phyloP scores from a whole-genome alignment of 2,329 filamentous ascomycete genomes.

The Exophiala mesophila region DNA sequence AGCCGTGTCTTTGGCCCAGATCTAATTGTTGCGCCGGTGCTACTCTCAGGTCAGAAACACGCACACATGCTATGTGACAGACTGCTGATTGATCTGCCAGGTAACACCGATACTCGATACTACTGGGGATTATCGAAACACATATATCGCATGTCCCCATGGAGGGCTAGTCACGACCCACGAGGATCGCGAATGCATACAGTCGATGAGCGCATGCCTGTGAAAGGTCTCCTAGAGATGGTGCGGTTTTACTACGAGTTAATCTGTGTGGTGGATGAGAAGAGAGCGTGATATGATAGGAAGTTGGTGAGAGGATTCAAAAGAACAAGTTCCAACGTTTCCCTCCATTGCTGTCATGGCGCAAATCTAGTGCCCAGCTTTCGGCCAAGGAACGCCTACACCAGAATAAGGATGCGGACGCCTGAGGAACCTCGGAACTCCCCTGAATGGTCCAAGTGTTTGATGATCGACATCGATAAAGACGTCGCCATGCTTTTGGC shows the following conservation, averaged over 20 bases:
- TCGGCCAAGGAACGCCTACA: too few species aligned
- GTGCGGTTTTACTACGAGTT: slow-evolving; percentile 31
- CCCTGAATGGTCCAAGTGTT: too few species aligned
- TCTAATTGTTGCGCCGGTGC: slow-evolving; percentile 50
- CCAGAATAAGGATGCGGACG: too few species aligned
- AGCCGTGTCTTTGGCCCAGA: slow-evolving; percentile 46
- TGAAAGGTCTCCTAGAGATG: slow-evolving; percentile 29
- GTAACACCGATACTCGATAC: slow-evolving; percentile 48
- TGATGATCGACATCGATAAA: too few species aligned
- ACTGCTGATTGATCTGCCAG: slow-evolving; percentile 8
- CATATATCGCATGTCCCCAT: slow-evolving; percentile 38
- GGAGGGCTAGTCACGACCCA: slow-evolving; percentile 29
- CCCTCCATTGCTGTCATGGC: too few species aligned
- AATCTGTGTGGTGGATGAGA: slow-evolving; percentile 30
- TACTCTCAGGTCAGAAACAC: slow-evolving; percentile 43
- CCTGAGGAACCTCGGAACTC: too few species aligned
- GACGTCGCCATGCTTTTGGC: too few species aligned
- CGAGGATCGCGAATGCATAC: slow-evolving; percentile 31
- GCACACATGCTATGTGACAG: too few species aligned
- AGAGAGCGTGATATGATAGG: background rate
- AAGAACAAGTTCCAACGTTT: too few species aligned
- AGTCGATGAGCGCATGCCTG: slow-evolving; percentile 33
- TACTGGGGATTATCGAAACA: slow-evolving; percentile 46
- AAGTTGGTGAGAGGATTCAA: too few species aligned
- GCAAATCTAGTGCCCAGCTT: too few species aligned